Evolutionary conservation across 495 filamentous ascomycete genomes (phyloP), one percentile per base, ranked within the genome.

Genomic region (Neurospora sublineolata): DNA sequence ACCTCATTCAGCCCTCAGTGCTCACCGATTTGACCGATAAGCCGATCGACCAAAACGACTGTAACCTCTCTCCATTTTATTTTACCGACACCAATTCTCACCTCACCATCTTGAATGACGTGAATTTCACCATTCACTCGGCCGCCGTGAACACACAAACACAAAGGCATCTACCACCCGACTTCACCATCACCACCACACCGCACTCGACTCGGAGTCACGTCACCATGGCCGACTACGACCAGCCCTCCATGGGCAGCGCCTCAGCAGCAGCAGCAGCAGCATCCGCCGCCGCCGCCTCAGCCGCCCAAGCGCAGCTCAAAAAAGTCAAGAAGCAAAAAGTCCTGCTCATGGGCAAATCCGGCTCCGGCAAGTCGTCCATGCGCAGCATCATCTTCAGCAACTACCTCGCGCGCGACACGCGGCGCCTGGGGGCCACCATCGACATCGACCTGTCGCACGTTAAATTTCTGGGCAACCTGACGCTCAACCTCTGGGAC

Each of bases 301-400:
- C 44, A 20, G 71, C 70, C 7, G 69, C 73, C 18, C 74, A 69
- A 14, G 73, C 75, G 69, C 82, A 85, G 70, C 80, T 86, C 37
- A 86, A 84, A 73, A 88, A 88, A 73, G 84, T 86, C 27, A 88
- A 88, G 82, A 88, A 87, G 81, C 87, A 88, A 78, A 88, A 88
- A 79, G 86, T 88, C 36, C 80, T 88, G 8, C 80, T 88, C 68
- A 88, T 88, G 94, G 95, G 95, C 73, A 97, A 97, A 84, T 94
- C 91, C 73, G 95, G 95, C 72, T 97, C 94, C n/a, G 95, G 95
- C n/a, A 99, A 99, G 80, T 97, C 94, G 38, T 97, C 93, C 68
- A 99, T 99, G 95, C 88, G 96, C 69, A 94, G 91, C 71, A 98
- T 99, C 76, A 96, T 99, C 76, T 99, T 99, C 82, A 94, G 91